Base-by-base conservation (phyloP, 2,329 filamentous ascomycete species). In the Neoarthrinium moseri region DNA sequence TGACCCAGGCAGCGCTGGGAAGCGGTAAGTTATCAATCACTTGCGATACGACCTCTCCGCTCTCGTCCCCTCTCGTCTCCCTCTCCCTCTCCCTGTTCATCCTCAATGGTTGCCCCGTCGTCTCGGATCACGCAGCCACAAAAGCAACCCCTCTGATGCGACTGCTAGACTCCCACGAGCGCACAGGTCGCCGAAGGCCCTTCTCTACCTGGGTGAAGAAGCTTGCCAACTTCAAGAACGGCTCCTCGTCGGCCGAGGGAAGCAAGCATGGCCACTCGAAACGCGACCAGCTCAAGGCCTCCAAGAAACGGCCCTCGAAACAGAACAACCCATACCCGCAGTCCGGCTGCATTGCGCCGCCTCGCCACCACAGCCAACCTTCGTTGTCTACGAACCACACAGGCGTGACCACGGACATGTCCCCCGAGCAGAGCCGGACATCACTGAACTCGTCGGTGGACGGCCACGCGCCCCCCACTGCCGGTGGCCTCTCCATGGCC, bases 141-240 rank as follows among this genome's bases (percentile, higher is more conserved):
- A n/a, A n/a, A 26, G 15, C 8, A 15, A 51, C 29, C 15, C 18
- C 33, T 13, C 40, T 43, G 33, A 45, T 24, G 32, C 13, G 32
- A 24, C 41, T 34, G 44, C 56, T 68, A 91, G 87, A 91, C 66
- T 81, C 83, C 55, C 76, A 84, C 55, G 72, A 73, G 55, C 71
- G 78, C 54, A 56, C 69, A 61, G 80, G 80, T 57, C 87, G 90
- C 54, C 86, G 91, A 57, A 84, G 89, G 53, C 92, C 91, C 20
- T 97, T 97, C 64, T 82, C 91, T 37, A 89, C 85, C 56, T 95
- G 92, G 87, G 90, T 99, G 75, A 95, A 91, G 76, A 91, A 91
- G 61, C 81, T 97, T 47, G 85, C 91, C 51, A 92, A 86, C 65
- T 86, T 96, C 69, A 96, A 95, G 67, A 66, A 62, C 45, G 77